Evolutionary conservation across 1,284 basidiomycete genomes (phyloP), one percentile per base, ranked within the genome.

Genomic region (Pseudomicrostroma phylloplanum): DNA sequence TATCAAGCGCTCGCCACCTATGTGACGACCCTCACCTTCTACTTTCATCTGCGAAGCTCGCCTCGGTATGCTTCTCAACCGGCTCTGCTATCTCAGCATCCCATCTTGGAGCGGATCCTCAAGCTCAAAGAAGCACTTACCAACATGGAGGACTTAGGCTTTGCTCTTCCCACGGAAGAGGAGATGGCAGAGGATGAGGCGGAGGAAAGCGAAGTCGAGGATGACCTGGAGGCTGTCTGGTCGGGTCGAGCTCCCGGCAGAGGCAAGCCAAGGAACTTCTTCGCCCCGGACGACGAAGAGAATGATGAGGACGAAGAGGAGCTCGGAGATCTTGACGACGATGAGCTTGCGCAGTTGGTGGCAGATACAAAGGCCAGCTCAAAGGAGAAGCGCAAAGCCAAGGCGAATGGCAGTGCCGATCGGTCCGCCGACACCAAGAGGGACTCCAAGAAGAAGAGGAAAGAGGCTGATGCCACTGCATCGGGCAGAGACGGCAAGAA

Each of bases 21-120:
- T 79, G 85, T 89, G 9, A 90, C 92, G 1, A 89, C 88, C 1
- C 87, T 97, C 54, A 89, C 92, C 0, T 97, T 93, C 82, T 97
- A 96, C 82, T 83, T 98, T 57, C 87, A 93, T 79, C 84, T 98
- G 26, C 86, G 90, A 15, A 63, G 66, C 12, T 85, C 84, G 58
- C 82, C 85, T 19, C 63, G 63, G 25, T 70, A 70, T 61, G 65
- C 65, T 13, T 54, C 57, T 17, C 62, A 72, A 13, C 68, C 74
- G 1, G 55, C 60, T 41, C 63, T 66, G 57, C 67, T 77, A 6
- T 63, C 68, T 0, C 42, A 60, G 12, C 76, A 78, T 76, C 90
- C 91, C 0, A 87, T 96, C 68, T 83, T 96, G 67, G 81, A 83
- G 25, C 89, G 93, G 13, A 85, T 98, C 8, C 83, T 94, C 40